Evolutionary conservation across 208 protist genomes (phyloP).

Genomic region (Borovskyia barvae): DNA sequence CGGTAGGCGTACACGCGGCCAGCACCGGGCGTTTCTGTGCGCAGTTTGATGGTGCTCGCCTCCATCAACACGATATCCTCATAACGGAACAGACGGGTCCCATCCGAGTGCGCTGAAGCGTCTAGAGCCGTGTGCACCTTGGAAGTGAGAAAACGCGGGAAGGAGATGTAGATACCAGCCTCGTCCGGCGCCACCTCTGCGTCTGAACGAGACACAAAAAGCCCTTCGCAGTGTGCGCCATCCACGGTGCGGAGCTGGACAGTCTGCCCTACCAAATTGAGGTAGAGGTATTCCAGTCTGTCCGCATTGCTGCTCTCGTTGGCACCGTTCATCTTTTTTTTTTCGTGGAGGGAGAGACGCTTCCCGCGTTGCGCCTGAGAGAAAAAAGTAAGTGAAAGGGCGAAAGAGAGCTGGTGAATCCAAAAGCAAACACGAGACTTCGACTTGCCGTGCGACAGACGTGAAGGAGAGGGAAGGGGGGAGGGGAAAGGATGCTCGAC

Average conservation of each 20-base stretch:
- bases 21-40: slow-evolving; percentile 64
- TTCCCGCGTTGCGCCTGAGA: too few relatives aligned
- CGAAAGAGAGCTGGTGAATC: neutral
- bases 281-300: slow-evolving; percentile 86
- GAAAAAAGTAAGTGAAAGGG: neutral
- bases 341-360: neutral
- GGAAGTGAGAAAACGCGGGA: slow-evolving; percentile 52
- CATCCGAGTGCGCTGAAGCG: slow-evolving; percentile 31
- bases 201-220: slow-evolving; percentile 86
- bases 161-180: slow-evolving; percentile 64
- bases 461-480: too few relatives aligned
- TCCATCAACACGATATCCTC: slow-evolving; percentile 80
- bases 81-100: slow-evolving; percentile 55
- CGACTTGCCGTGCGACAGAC: too few relatives aligned
- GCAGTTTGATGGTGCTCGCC: slow-evolving; percentile 57
- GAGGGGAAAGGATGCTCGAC: too few relatives aligned
- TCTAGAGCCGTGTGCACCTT: slow-evolving; percentile 47
- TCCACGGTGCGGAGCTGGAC: slow-evolving; percentile 79
- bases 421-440: too few relatives aligned
- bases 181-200: slow-evolving; percentile 47
- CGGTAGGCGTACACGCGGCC: slow-evolving; percentile 40
- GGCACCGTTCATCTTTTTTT: slow-evolving; percentile 22
- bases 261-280: slow-evolving; percentile 85
- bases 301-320: slow-evolving; percentile 71
- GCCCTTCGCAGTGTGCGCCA: slow-evolving; percentile 67